Conservation (phyloP, 192 early-diverging fungal genomes). For the Podila minutissima region DNA sequence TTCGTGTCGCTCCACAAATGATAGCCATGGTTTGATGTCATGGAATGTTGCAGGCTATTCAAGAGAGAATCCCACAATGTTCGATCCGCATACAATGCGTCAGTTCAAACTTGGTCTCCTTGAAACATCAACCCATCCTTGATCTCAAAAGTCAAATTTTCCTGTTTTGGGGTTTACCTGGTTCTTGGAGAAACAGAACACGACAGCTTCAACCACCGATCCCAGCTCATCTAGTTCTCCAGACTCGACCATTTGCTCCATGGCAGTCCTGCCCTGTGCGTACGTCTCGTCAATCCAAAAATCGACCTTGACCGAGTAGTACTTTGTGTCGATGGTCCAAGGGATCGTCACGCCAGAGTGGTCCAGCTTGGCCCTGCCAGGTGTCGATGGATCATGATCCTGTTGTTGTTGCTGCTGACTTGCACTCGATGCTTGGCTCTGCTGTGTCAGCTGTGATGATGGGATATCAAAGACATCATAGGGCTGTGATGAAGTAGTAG, state of each 20-base stretch:
- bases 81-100: not conserved
- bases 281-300: slow-evolving; percentile 73
- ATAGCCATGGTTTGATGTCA: slow-evolving; percentile 60
- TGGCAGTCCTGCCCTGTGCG: slow-evolving; percentile 22
- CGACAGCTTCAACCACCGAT: slow-evolving; percentile 65
- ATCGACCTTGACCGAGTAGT: slow-evolving; percentile 70
- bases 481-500: not conserved
- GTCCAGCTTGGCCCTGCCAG: slow-evolving; percentile 7
- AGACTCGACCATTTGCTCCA: slow-evolving; percentile 44
- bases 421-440: not conserved
- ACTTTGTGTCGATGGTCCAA: slow-evolving; percentile 70
- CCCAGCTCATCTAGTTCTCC: slow-evolving; percentile 56
- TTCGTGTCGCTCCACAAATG: slow-evolving; percentile 61
- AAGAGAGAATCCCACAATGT: not conserved
- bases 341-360: slow-evolving; percentile 59
- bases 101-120: not conserved
- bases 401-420: not conserved
- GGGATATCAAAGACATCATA: not conserved
- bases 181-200: slow-evolving; percentile 70
- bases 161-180: slow-evolving; percentile 41
- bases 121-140: not conserved
- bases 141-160: not conserved
- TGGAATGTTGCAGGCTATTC: slow-evolving; percentile 65
- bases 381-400: not conserved
- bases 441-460: not conserved